Conservation (phyloP, 1,284 basidiomycete species). For the Rhodotorula sp. region DNA sequence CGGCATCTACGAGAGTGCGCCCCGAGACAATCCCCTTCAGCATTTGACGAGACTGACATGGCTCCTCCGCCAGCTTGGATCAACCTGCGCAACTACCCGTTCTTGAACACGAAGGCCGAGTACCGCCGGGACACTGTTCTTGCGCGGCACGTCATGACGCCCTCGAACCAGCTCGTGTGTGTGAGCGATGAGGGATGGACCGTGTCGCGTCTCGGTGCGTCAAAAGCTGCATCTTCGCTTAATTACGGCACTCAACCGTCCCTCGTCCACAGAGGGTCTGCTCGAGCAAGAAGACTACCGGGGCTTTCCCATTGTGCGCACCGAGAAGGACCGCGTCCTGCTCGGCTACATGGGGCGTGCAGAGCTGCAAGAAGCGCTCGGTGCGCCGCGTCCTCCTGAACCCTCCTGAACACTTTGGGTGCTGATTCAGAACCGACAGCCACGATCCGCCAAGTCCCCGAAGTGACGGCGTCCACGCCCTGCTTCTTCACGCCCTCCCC, state of each 20-base stretch:
- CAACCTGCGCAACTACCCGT: slow-evolving; percentile 62
- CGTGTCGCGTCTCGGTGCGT: slow-evolving; percentile 15
- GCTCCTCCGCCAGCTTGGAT: slow-evolving; percentile 41
- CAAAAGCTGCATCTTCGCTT: not conserved
- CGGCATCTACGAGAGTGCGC: slow-evolving; percentile 46
- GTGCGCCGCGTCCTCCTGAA: slow-evolving; percentile 55
- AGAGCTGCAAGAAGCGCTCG: slow-evolving; percentile 85
- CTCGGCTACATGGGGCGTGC: slow-evolving; percentile 87
- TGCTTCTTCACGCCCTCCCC: slow-evolving; percentile 22
- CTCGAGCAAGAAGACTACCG: slow-evolving; percentile 59
- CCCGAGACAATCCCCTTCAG: not conserved
- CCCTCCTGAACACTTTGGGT: not conserved
- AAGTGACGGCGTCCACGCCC: slow-evolving; percentile 20
- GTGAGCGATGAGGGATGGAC: slow-evolving; percentile 39
- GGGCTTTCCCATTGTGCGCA: slow-evolving; percentile 78
- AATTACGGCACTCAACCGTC: slow-evolving; percentile 42
- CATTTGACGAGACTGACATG: not conserved
- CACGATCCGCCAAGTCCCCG: slow-evolving; percentile 4
- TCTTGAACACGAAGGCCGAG: slow-evolving; percentile 66
- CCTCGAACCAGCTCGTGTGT: slow-evolving; percentile 43
- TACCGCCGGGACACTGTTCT: slow-evolving; percentile 67
- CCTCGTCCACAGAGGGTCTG: slow-evolving; percentile 41
- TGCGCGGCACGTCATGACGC: slow-evolving; percentile 65
- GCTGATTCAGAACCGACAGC: slow-evolving; percentile 6
- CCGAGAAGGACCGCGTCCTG: slow-evolving; percentile 60